These are phyloP conservation scores for Chaetomiaceae sp. DNA, from an alignment of 2,329 filamentous ascomycete genomes.

Conservation along the genomic window DNA sequence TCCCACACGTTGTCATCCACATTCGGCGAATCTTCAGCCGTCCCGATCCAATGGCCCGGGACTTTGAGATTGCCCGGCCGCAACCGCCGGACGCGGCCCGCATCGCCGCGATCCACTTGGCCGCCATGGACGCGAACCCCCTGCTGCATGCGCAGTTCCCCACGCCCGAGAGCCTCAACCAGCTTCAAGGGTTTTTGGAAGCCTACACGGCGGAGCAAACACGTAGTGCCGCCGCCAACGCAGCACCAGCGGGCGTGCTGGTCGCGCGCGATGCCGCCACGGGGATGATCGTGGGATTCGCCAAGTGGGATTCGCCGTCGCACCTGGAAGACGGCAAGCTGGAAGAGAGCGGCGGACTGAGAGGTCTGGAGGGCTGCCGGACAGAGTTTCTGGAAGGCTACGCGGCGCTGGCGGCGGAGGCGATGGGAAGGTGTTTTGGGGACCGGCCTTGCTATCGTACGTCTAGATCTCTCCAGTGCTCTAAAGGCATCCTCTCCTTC, in stretches of 20 bases:
- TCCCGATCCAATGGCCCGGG: constrained; percentile 15
- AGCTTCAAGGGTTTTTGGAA: constrained; percentile 28
- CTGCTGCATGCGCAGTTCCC: constrained; percentile 38
- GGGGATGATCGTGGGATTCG: constrained; percentile 30
- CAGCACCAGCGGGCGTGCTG: constrained; percentile 31
- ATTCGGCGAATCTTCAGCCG: neutral
- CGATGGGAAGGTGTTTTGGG: constrained; percentile 29
- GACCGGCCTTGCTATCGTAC: constrained; percentile 32
- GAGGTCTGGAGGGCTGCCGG: constrained; percentile 24
- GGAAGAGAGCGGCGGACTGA: constrained; percentile 20
- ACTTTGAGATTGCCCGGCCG: constrained; percentile 13
- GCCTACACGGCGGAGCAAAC: constrained; percentile 29
- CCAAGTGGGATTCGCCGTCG: constrained; percentile 31
- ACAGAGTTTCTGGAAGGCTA: constrained; percentile 33
- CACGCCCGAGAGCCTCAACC: constrained; percentile 25
- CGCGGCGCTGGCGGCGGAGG: constrained; percentile 26
- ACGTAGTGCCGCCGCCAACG: constrained; percentile 17
- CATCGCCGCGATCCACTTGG: constrained; percentile 31
- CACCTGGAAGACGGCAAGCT: constrained; percentile 17
- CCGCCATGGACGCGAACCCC: constrained; percentile 35
- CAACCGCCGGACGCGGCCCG: constrained; percentile 17
- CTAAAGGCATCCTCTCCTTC: neutral
- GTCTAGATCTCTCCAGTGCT: constrained; percentile 19
- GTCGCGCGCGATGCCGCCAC: constrained; percentile 30
- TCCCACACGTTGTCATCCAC: neutral